Evolutionary conservation across 768 basidiomycete genomes (phyloP).

Genomic region (Termitomyces sp.): DNA sequence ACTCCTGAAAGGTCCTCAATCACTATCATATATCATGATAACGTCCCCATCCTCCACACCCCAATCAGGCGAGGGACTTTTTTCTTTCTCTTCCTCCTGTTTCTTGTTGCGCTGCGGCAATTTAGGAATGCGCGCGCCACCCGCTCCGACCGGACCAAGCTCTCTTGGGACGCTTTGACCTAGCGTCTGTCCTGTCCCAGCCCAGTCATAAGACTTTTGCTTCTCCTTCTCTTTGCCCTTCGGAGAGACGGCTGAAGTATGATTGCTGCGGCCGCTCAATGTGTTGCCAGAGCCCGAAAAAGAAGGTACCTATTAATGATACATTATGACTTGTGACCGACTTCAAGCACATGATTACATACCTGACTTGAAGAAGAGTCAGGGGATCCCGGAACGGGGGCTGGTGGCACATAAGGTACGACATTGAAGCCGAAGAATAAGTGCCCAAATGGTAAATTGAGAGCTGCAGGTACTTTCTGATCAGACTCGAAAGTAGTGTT

Average conservation of each 20-base stretch:
- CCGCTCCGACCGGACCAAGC: conserved; percentile 45
- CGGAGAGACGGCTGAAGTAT: conserved; percentile 23
- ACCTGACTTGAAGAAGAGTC: conserved; percentile 10
- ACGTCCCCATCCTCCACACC: conserved; percentile 82
- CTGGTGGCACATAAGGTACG: conserved; percentile 57
- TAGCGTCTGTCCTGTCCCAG: conserved; percentile 46
- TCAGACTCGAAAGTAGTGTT: conserved; percentile 72
- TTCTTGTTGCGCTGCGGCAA: conserved; percentile 34
- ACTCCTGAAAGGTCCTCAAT: conserved; percentile 29
- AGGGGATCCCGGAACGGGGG: conserved; percentile 26
- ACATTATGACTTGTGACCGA: neutral
- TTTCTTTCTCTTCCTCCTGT: conserved; percentile 33
- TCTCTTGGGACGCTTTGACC: conserved; percentile 33
- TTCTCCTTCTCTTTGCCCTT: conserved; percentile 54
- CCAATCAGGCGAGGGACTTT: conserved; percentile 76
- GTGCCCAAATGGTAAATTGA: conserved; percentile 89
- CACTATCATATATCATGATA: conserved; percentile 76
- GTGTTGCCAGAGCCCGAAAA: conserved; percentile 69
- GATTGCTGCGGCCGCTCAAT: conserved; percentile 47
- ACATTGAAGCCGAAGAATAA: conserved; percentile 96
- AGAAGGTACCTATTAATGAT: conserved; percentile 30
- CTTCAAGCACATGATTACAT: neutral
- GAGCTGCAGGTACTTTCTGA: conserved; percentile 79
- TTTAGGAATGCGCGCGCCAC: conserved; percentile 47
- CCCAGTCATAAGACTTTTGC: conserved; percentile 32